Evolutionary conservation across 257 asterid species (phyloP), one percentile per base, ranked within the genome.

Genomic region (Rubia yunnanensis): DNA sequence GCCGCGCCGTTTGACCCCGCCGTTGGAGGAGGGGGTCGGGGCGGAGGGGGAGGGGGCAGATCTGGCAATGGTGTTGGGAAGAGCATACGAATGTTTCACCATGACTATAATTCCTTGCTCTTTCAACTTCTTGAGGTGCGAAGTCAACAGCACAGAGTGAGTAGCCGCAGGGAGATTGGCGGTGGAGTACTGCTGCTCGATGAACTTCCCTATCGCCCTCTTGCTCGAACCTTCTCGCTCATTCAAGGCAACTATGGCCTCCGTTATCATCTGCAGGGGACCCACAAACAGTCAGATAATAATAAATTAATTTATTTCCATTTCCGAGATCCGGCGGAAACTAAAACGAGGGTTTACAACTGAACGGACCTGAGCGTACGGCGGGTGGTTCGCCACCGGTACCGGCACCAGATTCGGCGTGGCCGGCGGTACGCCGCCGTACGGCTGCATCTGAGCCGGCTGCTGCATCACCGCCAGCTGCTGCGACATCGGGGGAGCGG

Each of bases 191-290:
- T 72, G 74, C n/a, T 78, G 52, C 60, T 86, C 95, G 15, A 91
- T 80, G 44, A 77, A 86, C 83, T 80, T 84, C 0, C 86, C 82
- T 15, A 88, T 86, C 0, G 95, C 95, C 36, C 74, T 68, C 70
- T 72, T 83, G 72, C 95, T 91, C 73, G 96, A 91, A 38, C 98
- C 98, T 18, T 82, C 70, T 1, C 58, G 78, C 71, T 91, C 96
- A 7, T 82, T 83, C 72, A 91, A 59, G 70, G 78, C 85, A 67
- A 84, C 7, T 20, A 91, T 79, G 5, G 98, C 94, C 4, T 82
- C 79, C 57, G 81, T 52, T 36, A 91, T 91, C 96, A 91, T 86
- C 96, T 91, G 80, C 34, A 24, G 41, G 22, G 28, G 10, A 3
- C 35, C 35, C 64, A 60, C 46, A 32, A 11, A 49, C 5, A 49